These are phyloP conservation scores for Cryptococcus wingfieldii DNA, from an alignment of 1,284 basidiomycete species.

Conservation along the genomic window DNA sequence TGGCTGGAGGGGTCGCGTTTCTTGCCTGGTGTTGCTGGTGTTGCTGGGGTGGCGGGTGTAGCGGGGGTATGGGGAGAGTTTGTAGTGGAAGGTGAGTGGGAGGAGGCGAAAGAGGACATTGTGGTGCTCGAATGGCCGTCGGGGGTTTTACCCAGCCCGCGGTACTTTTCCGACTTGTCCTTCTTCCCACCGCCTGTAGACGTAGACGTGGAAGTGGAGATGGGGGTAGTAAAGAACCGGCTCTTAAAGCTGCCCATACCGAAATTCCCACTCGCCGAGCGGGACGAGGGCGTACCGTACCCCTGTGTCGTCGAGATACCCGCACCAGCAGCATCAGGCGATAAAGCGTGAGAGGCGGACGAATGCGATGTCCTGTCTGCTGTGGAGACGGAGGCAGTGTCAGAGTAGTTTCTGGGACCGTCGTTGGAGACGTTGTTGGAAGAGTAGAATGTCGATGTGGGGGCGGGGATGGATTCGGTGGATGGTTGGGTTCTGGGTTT, in stretches of 20 bases:
- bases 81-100: conserved; percentile 10
- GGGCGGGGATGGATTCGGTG: too few relatives aligned
- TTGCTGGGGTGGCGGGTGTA: conserved; percentile 9
- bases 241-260: conserved; percentile 29
- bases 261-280: not conserved
- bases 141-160: conserved; percentile 13
- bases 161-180: conserved; percentile 21
- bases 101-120: conserved; percentile 15
- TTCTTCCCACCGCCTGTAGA: not conserved
- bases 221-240: conserved; percentile 38
- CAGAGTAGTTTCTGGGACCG: not conserved
- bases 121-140: not conserved
- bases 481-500: too few relatives aligned
- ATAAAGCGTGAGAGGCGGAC: conserved; percentile 12
- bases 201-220: not conserved
- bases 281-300: not conserved
- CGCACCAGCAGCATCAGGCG: not conserved
- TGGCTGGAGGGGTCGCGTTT: not conserved
- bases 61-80: conserved; percentile 18
- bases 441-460: too few relatives aligned
- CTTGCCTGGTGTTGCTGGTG: conserved; percentile 6
- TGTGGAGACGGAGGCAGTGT: conserved; percentile 11
- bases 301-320: not conserved
- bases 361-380: conserved; percentile 27
- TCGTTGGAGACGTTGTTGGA: too few relatives aligned